Evolutionary conservation across 495 filamentous ascomycete genomes (phyloP).

Genomic region (Ramalina peruviana): DNA sequence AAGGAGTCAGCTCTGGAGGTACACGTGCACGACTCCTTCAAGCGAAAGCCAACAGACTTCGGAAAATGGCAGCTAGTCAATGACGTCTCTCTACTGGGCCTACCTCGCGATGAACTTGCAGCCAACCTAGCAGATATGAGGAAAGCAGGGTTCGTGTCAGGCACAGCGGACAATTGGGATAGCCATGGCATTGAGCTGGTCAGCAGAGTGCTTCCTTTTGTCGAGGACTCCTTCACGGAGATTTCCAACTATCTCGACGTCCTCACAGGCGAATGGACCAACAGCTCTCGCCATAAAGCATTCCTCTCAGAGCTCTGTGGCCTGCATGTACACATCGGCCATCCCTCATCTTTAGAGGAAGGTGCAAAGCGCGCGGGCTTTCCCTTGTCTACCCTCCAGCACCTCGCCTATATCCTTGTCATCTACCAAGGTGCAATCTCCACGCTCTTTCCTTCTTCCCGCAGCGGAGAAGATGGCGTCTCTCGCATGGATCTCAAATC

Average conservation of each 20-base stretch:
- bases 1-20: neutral
- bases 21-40: neutral
- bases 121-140: neutral
- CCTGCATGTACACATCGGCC: conserved; percentile 17
- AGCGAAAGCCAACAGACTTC: conserved; percentile 7
- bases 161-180: conserved; percentile 5
- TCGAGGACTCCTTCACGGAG: neutral
- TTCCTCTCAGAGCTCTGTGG: conserved; percentile 10
- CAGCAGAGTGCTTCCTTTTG: conserved; percentile 6
- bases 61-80: conserved; percentile 10
- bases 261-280: neutral
- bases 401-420: conserved; percentile 15
- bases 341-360: neutral
- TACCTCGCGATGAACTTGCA: neutral
- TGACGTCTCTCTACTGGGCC: conserved; percentile 5
- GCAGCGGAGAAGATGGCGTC: neutral
- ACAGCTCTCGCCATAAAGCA: neutral
- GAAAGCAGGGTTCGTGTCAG: neutral
- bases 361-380: neutral
- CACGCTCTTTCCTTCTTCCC: conserved; percentile 4
- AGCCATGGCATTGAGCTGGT: conserved; percentile 17
- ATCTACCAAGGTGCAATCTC: conserved; percentile 12
- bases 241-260: conserved; percentile 1
- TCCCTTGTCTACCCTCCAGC: conserved; percentile 12
- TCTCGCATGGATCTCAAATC: neutral